phyloP scores from a whole-genome alignment of 106 monocot genomes.

The Iris macrosiphon region DNA sequence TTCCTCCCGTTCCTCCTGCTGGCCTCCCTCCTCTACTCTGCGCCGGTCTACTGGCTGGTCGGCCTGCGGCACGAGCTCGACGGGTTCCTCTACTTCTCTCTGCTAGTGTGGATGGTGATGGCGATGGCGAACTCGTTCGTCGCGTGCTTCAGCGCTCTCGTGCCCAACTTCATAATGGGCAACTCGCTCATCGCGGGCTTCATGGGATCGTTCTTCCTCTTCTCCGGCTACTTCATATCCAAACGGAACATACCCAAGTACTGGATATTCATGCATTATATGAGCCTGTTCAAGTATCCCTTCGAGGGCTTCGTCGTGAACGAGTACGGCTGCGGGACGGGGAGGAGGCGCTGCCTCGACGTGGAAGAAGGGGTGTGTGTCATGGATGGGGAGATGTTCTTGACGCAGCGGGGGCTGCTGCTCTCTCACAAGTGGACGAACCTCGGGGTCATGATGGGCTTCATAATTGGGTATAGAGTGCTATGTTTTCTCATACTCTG shows the following conservation, averaged over 20 bases:
- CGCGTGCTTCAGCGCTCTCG: constrained; percentile 77
- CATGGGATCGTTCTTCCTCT: constrained; percentile 91
- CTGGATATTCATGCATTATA: constrained; percentile 93
- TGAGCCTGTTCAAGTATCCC: constrained; percentile 97
- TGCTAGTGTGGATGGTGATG: constrained; percentile 85
- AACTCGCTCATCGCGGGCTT: constrained; percentile 80
- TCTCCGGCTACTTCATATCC: constrained; percentile 93
- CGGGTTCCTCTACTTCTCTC: constrained; percentile 61
- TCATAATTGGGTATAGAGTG: constrained; percentile 53
- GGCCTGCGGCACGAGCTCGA: constrained; percentile 44
- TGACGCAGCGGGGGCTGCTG: constrained; percentile 56
- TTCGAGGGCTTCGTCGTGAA: constrained; percentile 83
- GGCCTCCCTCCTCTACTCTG: constrained; percentile 52
- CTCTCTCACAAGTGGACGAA: constrained; percentile 47
- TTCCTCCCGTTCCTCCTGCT: constrained; percentile 62
- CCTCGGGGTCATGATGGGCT: constrained; percentile 51
- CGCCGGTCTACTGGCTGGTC: constrained; percentile 77
- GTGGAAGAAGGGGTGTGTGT: constrained; percentile 21
- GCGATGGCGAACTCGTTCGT: constrained; percentile 86
- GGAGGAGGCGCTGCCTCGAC: constrained; percentile 37
- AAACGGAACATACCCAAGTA: constrained; percentile 74
- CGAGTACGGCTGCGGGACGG: constrained; percentile 61
- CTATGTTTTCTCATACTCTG: constrained; percentile 64
- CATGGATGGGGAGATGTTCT: constrained; percentile 45
- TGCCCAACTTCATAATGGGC: constrained; percentile 85